A percentile compares a stretch with the other conserved stretches of the same genome.
Evolutionary conservation across 352 stramenopile species (phyloP).

Genomic region (Phytophthora fragariae): DNA sequence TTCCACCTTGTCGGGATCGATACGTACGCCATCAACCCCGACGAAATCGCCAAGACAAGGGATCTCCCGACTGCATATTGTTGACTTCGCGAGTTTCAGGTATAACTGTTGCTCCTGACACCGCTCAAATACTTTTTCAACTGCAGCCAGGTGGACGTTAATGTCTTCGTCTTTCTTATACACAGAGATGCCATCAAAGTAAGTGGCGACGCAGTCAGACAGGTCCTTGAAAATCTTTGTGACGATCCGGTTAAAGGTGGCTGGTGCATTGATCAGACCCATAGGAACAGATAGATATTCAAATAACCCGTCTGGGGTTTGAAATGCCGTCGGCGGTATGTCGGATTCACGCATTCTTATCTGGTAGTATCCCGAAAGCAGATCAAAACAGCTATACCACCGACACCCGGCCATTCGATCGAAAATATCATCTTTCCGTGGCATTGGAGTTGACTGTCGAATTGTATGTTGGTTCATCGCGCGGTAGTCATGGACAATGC

Average conservation of each 20-base stretch:
- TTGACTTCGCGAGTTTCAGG: conserved; percentile 12
- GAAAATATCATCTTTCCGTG: conserved; percentile 8
- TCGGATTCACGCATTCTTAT: conserved; percentile 10
- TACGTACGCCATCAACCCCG: background rate
- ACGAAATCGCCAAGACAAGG: conserved; percentile 12
- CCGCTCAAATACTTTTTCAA: background rate
- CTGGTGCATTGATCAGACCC: conserved; percentile 4
- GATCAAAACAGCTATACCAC: conserved; percentile 19
- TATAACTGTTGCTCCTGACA: conserved; percentile 5
- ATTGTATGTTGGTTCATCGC: conserved; percentile 15
- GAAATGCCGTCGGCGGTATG: conserved; percentile 7
- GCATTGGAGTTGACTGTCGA: conserved; percentile 19
- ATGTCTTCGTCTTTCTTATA: background rate
- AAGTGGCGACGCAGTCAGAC: background rate
- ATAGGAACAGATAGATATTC: background rate
- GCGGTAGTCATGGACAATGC: conserved; percentile 12
- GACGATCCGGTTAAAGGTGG: conserved; percentile 9
- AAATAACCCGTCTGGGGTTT: conserved; percentile 2
- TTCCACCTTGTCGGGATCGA: conserved; percentile 4
- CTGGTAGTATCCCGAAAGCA: conserved; percentile 11
- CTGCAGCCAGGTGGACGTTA: background rate
- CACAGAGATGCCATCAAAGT: conserved; percentile 13
- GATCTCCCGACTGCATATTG: conserved; percentile 8
- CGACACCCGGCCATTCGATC: conserved; percentile 11
- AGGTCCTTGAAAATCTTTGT: background rate